These are phyloP conservation scores for Daldinia grandis DNA, from an alignment of 495 filamentous ascomycete species.

Conservation along the genomic window DNA sequence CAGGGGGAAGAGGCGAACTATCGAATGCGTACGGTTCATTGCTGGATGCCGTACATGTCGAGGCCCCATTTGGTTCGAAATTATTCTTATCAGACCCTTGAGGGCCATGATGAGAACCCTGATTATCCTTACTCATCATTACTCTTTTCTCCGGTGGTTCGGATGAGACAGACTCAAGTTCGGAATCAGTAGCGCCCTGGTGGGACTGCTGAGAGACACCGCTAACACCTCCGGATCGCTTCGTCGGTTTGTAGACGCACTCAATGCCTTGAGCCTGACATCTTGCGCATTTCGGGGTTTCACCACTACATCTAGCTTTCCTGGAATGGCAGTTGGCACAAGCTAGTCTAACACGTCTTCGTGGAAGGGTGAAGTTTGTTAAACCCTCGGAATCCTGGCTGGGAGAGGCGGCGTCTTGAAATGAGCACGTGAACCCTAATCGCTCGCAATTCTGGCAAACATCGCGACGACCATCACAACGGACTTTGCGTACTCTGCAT, in stretches of 20 bases:
- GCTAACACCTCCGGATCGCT: constrained; percentile 46
- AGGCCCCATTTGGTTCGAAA: constrained; percentile 25
- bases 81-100: constrained; percentile 30
- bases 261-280: constrained; percentile 58
- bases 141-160: constrained; percentile 46
- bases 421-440: constrained; percentile 59
- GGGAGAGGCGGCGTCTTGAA: constrained; percentile 50
- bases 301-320: constrained; percentile 59
- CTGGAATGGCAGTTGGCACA: constrained; percentile 59
- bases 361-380: constrained; percentile 51
- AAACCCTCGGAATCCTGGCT: constrained; percentile 44
- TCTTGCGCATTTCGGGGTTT: constrained; percentile 57
- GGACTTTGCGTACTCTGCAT: constrained; percentile 60
- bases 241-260: constrained; percentile 58
- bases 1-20: neutral
- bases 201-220: constrained; percentile 28
- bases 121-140: constrained; percentile 43
- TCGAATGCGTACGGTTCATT: constrained; percentile 41
- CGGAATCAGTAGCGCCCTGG: constrained; percentile 43
- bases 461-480: constrained; percentile 56
- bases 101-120: constrained; percentile 40
- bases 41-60: constrained; percentile 18
- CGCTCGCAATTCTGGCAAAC: constrained; percentile 60
- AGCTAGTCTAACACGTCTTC: constrained; percentile 58
- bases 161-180: constrained; percentile 45